Conservation (phyloP, 2,329 filamentous ascomycete species). For the Fusarium concolor region DNA sequence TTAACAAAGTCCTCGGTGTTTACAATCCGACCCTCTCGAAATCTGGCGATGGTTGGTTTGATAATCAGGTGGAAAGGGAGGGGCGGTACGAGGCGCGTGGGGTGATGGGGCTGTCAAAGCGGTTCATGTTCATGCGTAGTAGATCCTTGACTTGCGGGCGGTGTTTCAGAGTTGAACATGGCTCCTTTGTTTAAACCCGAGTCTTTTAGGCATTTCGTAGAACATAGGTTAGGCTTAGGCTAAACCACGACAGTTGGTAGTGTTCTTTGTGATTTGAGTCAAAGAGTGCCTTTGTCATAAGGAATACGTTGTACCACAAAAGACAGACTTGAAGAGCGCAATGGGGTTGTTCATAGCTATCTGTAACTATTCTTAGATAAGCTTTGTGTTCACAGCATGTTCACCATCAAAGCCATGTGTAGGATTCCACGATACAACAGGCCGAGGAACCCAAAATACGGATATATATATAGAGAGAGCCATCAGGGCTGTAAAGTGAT, state of each 20-base stretch:
- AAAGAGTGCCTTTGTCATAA: background rate
- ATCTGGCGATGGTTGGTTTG: constrained; percentile 6
- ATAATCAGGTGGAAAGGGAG: constrained; percentile 18
- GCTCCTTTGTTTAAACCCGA: background rate
- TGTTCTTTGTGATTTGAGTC: background rate
- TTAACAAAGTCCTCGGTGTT: background rate
- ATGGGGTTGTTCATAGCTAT: no score
- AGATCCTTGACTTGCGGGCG: background rate
- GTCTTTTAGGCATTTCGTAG: background rate
- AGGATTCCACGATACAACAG: no score
- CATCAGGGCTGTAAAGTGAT: background rate
- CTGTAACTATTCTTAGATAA: no score
- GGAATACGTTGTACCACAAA: no score
- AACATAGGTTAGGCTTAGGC: background rate
- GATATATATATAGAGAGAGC: background rate
- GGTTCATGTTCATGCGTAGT: background rate
- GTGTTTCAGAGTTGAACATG: constrained; percentile 1
- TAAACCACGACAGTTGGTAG: background rate
- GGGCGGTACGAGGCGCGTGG: background rate
- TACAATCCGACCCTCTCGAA: background rate
- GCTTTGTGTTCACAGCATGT: no score
- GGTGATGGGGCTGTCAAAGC: constrained; percentile 6
- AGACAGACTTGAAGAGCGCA: no score
- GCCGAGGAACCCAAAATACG: background rate
- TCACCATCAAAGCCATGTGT: no score